Conservation (phyloP, 805 yeast species). For the Pichia rugopelliculosa region DNA sequence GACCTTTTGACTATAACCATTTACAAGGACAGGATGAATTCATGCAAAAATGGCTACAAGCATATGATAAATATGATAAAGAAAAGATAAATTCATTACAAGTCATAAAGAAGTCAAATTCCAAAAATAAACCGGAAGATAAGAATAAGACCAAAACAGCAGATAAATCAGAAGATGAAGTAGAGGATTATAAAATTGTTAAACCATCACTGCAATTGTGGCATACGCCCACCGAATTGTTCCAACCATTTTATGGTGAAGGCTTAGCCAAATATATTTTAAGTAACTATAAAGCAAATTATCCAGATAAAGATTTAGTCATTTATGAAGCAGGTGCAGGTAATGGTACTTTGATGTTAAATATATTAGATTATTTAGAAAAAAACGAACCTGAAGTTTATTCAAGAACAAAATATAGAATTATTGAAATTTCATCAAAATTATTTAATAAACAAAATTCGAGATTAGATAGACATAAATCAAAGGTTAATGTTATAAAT, state of each 20-base stretch:
- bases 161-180: background rate
- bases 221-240: conserved; percentile 88
- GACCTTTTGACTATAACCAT: conserved; percentile 55
- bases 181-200: conserved; percentile 8
- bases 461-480: conserved; percentile 33
- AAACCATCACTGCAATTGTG: conserved; percentile 57
- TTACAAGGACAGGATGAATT: conserved; percentile 62
- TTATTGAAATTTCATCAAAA: conserved; percentile 62
- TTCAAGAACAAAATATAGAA: conserved; percentile 54
- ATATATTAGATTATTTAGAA: conserved; percentile 59
- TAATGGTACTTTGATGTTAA: conserved; percentile 77
- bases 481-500: conserved; percentile 58
- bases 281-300: conserved; percentile 59
- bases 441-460: conserved; percentile 51
- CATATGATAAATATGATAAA: conserved; percentile 47
- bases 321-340: conserved; percentile 91
- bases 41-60: conserved; percentile 56
- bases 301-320: conserved; percentile 62
- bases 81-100: conserved; percentile 18
- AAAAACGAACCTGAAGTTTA: conserved; percentile 68
- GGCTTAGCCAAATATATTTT: conserved; percentile 76
- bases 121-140: background rate
- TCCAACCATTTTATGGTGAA: conserved; percentile 79
- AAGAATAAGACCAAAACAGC: background rate
- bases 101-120: conserved; percentile 11